Conservation (phyloP, 257 asterid genomes). For the Scutellaria galericulata region DNA sequence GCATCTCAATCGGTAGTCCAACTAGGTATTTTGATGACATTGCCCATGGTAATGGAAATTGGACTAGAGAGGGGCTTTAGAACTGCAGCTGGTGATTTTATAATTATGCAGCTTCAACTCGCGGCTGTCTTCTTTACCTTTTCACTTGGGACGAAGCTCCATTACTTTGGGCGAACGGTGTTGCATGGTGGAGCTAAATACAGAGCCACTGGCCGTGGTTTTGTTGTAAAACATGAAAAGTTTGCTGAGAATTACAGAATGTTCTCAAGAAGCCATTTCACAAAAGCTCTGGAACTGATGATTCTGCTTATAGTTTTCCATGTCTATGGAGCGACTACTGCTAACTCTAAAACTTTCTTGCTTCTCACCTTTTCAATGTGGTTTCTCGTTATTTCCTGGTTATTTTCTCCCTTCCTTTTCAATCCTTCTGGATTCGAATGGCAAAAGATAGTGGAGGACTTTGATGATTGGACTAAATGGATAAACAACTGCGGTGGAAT, state of each 20-base stretch:
- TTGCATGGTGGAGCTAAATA: slow-evolving; percentile 87
- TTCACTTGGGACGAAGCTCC: slow-evolving; percentile 87
- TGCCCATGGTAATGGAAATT: slow-evolving; percentile 93
- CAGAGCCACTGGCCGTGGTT: slow-evolving; percentile 93
- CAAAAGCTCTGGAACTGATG: slow-evolving; percentile 74
- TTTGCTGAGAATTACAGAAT: slow-evolving; percentile 89
- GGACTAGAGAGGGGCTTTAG: slow-evolving; percentile 85
- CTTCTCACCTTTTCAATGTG: slow-evolving; percentile 69
- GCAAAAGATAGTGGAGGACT: slow-evolving; percentile 90
- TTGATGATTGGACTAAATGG: slow-evolving; percentile 86
- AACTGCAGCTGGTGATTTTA: slow-evolving; percentile 69
- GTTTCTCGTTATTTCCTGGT: slow-evolving; percentile 75
- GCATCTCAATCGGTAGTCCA: slow-evolving; percentile 82
- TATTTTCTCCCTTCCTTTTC: slow-evolving; percentile 85
- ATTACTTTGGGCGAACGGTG: slow-evolving; percentile 86
- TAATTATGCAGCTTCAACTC: slow-evolving; percentile 83
- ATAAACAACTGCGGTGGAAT: slow-evolving; percentile 69
- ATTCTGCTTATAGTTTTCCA: slow-evolving; percentile 63
- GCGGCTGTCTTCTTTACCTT: slow-evolving; percentile 81
- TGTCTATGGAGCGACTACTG: slow-evolving; percentile 53
- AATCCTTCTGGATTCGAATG: slow-evolving; percentile 91
- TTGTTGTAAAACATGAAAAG: slow-evolving; percentile 80
- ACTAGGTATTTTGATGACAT: slow-evolving; percentile 73
- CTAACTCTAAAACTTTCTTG: slow-evolving; percentile 34
- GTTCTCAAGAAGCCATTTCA: slow-evolving; percentile 86